Base-by-base conservation (phyloP, 257 asterid species). In the Verbascum thapsus region DNA sequence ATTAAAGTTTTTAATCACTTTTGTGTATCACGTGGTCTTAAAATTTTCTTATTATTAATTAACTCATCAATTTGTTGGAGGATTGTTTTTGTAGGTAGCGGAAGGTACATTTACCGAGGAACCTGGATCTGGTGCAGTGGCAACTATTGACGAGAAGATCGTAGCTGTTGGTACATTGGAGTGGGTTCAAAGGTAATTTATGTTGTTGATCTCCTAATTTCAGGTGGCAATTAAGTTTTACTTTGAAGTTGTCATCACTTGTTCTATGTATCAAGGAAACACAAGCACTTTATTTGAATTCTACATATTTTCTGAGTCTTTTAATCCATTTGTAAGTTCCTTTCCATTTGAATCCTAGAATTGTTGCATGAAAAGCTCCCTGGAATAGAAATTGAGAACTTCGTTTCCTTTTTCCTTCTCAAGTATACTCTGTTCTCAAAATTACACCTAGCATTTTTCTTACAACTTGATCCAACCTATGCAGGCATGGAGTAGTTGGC, bases 51-150 rank as follows among this genome's bases (percentile, higher is more conserved):
- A 52, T 44, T n/a, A n/a, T 66, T 45, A 41, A 42, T 53, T n/a
- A 17, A 32, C 40, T 34, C 42, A 38, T 60, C 63, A 54, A 17
- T 50, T 32, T 47, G 58, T 43, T 51, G 18, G 19, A 51, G 32
- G 32, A 50, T 68, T 65, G 37, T 75, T 57, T 59, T 72, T 81
- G 76, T 80, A 92, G 98, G 88, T 76, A 37, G 72, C 35, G 7
- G 98, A 86, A 70, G 97, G 98, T 74, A 80, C 99, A 68, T 94
- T 76, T 65, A 72, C 66, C 41, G 99, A 94, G 86, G 99, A 94
- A 76, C 97, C 99, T 50, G 99, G 97, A 63, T 94, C 97, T 63
- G 99, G 99, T 80, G 99, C 97, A 10, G 86, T 82, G 48, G 99
- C 96, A 67, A 63, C 70, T 75, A 63, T 90, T 76, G 88, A 84